Evolutionary conservation across 2,329 filamentous ascomycete genomes (phyloP), one percentile per base, ranked within the genome.

Genomic region (Chaetomiaceae sp.): DNA sequence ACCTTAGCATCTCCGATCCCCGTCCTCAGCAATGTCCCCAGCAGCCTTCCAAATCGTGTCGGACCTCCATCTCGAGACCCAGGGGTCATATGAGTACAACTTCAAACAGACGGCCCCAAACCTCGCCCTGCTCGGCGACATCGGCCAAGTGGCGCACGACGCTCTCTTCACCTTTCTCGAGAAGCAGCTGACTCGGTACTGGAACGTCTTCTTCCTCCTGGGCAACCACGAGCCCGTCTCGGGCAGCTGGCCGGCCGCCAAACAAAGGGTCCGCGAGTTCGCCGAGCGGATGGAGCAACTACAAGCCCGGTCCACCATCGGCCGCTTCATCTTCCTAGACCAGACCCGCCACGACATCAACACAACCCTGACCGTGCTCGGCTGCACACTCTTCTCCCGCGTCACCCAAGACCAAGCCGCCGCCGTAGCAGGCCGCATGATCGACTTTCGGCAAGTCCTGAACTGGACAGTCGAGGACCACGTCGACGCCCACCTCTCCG

Each of bases 211-310:
- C 50, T 67, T 72, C 31, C 57, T 76, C 0, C 60, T 71, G 6
- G 73, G 74, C 2, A 78, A 78, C 54, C 72, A 77, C 56, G 74
- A 77, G 56, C 68, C 73, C 2, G 74, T 71, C 54, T 50, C 64
- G 25, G 62, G 61, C 33, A 64, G 45, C 40, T 68, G 66, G 64
- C 16, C 25, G 2, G 55, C 60, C 2, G 61, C 37, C 5, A 35
- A 19, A 16, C 35, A 21, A 14, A 13, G 20, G 7, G 13, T 56
- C 6, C 62, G 57, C 31, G 48, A 53, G 4, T 55, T 49, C 20
- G 35, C 38, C 40, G 39, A 41, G 5, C 9, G 20, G 3, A 44
- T 47, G 27, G 38, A 50, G 21, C 31, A 8, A 13, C 19, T 43
- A 3, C 38, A 17, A 9, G 38, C 31, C 2, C 33, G n/a, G 0